Base-by-base conservation (phyloP, 2,329 filamentous ascomycete genomes). In the Penicillium thymicola region DNA sequence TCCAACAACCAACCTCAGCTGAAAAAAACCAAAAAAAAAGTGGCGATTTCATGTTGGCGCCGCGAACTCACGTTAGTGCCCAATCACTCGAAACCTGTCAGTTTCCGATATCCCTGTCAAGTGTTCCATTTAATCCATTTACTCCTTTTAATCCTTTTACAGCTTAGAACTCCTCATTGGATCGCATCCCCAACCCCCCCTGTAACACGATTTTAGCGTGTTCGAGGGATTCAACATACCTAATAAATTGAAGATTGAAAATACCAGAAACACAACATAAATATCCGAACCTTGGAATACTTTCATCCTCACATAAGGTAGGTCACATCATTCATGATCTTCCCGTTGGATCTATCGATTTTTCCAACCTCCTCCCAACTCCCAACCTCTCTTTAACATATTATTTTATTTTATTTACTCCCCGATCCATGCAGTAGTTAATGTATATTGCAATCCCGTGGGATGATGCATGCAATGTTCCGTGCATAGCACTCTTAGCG, bases 281-380 rank as follows among this genome's bases (percentile, higher is more conserved):
- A 28, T 41, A 54, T 57, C 59, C 53, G 54, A 59, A 38, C 36
- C 34, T 37, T 37, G 16, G 2, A 37, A 58, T 59, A 58, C 53
- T 54, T 32, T 30, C 54, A 57, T n/a, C 55, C 62, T 65, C 61
- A 52, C 62, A 65, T 63, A 51, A 63, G 61, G 59, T 27, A 48
- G 47, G 43, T 65, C 62, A 56, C 41, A 34, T 56, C 55, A 45
- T 55, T 42, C 42, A 36, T 37, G 23, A 32, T 44, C 27, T 28
- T 37, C 10, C 34, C 34, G 43, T 42, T 53, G 14, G 57, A 59
- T 59, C 43, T 59, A 59, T 62, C 60, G 52, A 45, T 14, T 54
- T 53, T 53, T 16, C 27, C 27, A 50, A 44, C 47, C 54, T 57
- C 40, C 16, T 30, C 54, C 57, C 57, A 44, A 52, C 54, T 14